Evolutionary conservation across 169 alveolate species (phyloP).

Genomic region (Sarcocystis neurona): DNA sequence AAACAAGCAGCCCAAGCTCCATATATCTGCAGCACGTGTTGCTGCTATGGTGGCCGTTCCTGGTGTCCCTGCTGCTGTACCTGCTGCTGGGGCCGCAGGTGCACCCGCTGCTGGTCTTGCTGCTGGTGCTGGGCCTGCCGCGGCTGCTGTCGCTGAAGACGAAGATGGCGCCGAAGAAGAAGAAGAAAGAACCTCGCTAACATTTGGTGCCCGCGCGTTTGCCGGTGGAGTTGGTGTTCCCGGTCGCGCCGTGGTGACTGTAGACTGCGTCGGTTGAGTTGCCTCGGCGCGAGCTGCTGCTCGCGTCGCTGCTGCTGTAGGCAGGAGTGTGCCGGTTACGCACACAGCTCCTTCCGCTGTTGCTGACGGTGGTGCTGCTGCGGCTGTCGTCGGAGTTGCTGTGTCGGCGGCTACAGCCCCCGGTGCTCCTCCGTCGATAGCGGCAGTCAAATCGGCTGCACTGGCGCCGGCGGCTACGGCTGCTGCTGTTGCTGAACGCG

Average conservation of each 20-base stretch:
- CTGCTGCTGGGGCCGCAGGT: neutral
- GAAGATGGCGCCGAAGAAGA: neutral
- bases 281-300: too few relatives aligned
- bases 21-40: conserved; percentile 87
- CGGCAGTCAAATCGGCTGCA: too few relatives aligned
- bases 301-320: neutral
- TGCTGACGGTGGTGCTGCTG: conserved; percentile 42
- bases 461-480: too few relatives aligned
- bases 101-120: neutral
- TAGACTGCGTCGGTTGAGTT: too few relatives aligned
- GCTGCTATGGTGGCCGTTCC: neutral
- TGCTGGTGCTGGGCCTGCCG: conserved; percentile 6
- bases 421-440: too few relatives aligned
- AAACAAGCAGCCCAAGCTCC: conserved; percentile 92
- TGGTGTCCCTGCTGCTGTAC: conserved; percentile 66
- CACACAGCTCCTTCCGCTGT: conserved; percentile 21
- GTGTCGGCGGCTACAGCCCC: too few relatives aligned
- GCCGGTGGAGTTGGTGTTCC: neutral
- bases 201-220: neutral
- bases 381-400: conserved; percentile 5
- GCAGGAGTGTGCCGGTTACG: neutral
- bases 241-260: too few relatives aligned
- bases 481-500: too few relatives aligned
- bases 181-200: neutral
- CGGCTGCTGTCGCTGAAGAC: neutral